Conservation (phyloP, 192 early-diverging fungal genomes). For the Backusella australiensis region DNA sequence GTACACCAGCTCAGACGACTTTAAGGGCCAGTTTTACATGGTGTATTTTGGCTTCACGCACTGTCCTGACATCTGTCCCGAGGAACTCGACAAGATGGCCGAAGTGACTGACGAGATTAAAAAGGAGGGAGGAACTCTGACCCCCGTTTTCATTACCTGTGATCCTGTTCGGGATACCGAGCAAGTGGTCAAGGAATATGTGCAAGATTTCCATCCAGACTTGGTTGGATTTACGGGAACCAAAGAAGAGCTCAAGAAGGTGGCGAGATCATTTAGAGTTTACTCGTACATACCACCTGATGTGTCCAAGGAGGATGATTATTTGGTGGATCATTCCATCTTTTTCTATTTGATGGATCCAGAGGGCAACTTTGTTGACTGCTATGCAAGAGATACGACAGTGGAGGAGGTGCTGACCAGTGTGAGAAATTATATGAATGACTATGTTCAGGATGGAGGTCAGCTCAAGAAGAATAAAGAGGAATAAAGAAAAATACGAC, state of each 20-base stretch:
- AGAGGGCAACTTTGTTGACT: slow-evolving; percentile 85
- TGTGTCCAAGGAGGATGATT: slow-evolving; percentile 79
- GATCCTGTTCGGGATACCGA: slow-evolving; percentile 94
- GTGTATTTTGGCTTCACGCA: slow-evolving; percentile 99
- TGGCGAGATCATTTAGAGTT: slow-evolving; percentile 91
- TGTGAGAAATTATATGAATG: slow-evolving; percentile 47
- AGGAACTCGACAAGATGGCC: slow-evolving; percentile 97
- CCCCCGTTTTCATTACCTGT: slow-evolving; percentile 94
- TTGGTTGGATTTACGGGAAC: slow-evolving; percentile 92
- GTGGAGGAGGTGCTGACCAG: slow-evolving; percentile 60
- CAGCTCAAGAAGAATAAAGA: not conserved
- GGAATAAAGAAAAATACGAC: not conserved
- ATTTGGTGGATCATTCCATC: slow-evolving; percentile 98
- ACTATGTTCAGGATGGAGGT: slow-evolving; percentile 46
- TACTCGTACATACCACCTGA: slow-evolving; percentile 91
- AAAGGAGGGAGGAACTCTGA: slow-evolving; percentile 44
- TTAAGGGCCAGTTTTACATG: slow-evolving; percentile 82
- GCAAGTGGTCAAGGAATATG: slow-evolving; percentile 71
- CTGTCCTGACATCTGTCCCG: slow-evolving; percentile 99
- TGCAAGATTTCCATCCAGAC: slow-evolving; percentile 90
- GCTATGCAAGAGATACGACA: slow-evolving; percentile 82
- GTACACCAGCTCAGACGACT: slow-evolving; percentile 69
- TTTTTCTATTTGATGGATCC: slow-evolving; percentile 97
- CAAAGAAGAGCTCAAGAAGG: slow-evolving; percentile 74
- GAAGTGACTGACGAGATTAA: slow-evolving; percentile 73